A percentile compares a stretch with the other conserved stretches of the same genome.
phyloP scores from a whole-genome alignment of 139 green algal genomes.

The Chlorella sp. region DNA sequence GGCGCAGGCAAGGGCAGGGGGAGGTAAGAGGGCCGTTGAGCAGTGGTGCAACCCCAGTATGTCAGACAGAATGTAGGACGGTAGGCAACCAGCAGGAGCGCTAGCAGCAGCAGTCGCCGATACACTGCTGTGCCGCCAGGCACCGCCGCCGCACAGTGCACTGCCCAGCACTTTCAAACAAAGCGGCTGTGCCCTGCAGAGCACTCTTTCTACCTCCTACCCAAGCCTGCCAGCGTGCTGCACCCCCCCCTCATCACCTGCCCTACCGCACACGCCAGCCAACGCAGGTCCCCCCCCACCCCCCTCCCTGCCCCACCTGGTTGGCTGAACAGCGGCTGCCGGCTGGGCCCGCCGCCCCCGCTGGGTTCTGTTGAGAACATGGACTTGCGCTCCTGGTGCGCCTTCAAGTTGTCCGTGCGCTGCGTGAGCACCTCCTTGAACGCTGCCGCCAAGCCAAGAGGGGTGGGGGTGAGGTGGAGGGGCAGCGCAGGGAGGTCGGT shows the following conservation, averaged over 20 bases:
- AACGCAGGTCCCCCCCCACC: not conserved
- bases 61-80: not conserved
- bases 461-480: not conserved
- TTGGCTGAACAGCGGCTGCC: slow-evolving; percentile 41
- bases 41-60: too few species aligned
- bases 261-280: too few species aligned
- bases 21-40: not conserved
- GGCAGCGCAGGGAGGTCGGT: not conserved
- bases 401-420: slow-evolving; percentile 91
- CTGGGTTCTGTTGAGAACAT: slow-evolving; percentile 78
- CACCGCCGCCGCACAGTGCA: not conserved
- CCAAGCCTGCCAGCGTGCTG: not conserved
- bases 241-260: not conserved
- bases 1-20: not conserved
- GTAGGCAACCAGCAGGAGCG: not conserved
- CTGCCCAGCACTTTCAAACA: too few species aligned
- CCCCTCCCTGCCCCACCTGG: slow-evolving; percentile 19
- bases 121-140: not conserved
- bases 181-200: too few species aligned
- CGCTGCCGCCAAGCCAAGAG: slow-evolving; percentile 47
- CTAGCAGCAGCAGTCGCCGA: not conserved
- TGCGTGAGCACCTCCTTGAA: slow-evolving; percentile 97
- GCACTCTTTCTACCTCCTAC: too few species aligned
- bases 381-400: slow-evolving; percentile 79
- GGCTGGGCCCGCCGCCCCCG: not conserved